Percentiles rank a stretch among this genome's conserved stretches.
These are phyloP conservation scores for Ascomycota sp. DNA, from an alignment of 2,329 filamentous ascomycete species.

Conservation along the genomic window DNA sequence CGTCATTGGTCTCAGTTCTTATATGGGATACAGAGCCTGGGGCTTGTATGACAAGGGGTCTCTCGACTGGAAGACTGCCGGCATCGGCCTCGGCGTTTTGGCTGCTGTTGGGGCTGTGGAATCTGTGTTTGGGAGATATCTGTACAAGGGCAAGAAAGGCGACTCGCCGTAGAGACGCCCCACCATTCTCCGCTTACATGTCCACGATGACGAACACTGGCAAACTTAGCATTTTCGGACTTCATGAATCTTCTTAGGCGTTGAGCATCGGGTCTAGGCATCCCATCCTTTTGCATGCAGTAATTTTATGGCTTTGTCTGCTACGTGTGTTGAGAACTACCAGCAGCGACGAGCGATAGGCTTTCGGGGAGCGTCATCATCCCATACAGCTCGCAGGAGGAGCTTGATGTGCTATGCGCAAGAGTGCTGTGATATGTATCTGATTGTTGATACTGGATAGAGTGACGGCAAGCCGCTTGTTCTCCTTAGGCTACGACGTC, in stretches of 20 bases:
- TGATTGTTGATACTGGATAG: no score
- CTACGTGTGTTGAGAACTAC: not conserved
- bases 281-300: conserved; percentile 1
- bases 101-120: conserved; percentile 28
- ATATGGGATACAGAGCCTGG: conserved; percentile 34
- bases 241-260: conserved; percentile 2
- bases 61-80: conserved; percentile 27
- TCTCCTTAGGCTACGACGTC: no score
- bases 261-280: not conserved
- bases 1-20: conserved; percentile 30
- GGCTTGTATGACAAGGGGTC: conserved; percentile 31
- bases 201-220: no score
- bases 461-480: no score
- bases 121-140: conserved; percentile 25
- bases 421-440: no score
- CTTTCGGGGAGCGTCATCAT: no score
- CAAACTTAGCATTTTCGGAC: not conserved
- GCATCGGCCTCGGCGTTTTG: conserved; percentile 29
- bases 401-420: no score
- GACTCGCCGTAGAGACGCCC: conserved; percentile 4
- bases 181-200: not conserved
- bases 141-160: conserved; percentile 18
- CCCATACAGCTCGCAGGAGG: no score
- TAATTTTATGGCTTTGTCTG: not conserved
- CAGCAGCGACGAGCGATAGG: no score